Base-by-base conservation (phyloP, 352 stramenopile genomes). In the Bremia lactucae region DNA sequence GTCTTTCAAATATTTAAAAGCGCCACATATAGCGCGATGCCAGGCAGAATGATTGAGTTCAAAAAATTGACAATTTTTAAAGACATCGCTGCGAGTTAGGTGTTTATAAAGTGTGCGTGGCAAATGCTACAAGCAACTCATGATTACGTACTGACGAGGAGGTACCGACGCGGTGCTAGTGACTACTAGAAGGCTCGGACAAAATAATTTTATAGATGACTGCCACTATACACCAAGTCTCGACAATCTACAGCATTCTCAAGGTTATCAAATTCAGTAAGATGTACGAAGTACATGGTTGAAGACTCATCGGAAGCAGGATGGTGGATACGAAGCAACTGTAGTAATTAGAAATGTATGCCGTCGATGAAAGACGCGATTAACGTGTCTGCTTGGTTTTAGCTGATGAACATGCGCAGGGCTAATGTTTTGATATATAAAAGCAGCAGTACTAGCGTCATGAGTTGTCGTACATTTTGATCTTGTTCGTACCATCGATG, bases 391-490 rank as follows among this genome's bases (percentile, higher is more conserved):
- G 31, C 54, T 58, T n/a, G 68, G 68, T 47, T 87, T 73, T 6
- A 90, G 55, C 36, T 85, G 44, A 90, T 69, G 53, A 84, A 90
- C 48, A 90, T 75, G 42, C 87, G 69, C 45, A 90, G 73, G 4
- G 75, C 73, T 0, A 73, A 86, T 0, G 78, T 75, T 18, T 75
- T 86, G 20, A 75, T 88, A 36, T 88, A 87, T 11, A 90, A 38
- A 23, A 86, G 42, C 20, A 90, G 39, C 21, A 90, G 47, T 16
- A 44, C 41, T 9, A 87, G 36, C 16, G 74, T 87, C 3, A 55
- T 47, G 3, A 71, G 3, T 34, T 90, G 75, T 33, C 73, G 62
- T 3, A 35, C 74, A 85, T 5, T 48, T 54, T 21, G 68, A 21
- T 2, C 65, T 21, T n/a, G 57, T 44, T 9, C 50, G 37, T 2